Evolutionary conservation across 108 stramenopile species (phyloP).

Genomic region (Aurantiochytrium sp.): DNA sequence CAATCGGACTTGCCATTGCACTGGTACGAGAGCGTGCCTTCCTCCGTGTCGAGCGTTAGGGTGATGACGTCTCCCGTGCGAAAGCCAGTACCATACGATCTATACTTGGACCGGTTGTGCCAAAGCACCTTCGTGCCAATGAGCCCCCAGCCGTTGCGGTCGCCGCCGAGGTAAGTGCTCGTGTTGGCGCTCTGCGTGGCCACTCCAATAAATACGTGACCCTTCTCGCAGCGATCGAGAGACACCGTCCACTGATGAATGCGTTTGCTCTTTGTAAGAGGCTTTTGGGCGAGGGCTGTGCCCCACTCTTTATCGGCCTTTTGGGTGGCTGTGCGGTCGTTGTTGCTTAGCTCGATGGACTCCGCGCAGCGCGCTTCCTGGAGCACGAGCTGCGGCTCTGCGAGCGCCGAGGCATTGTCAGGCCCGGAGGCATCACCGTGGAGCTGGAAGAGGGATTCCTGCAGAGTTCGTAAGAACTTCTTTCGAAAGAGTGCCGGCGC

Average conservation of each 20-base stretch:
- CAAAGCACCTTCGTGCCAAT: conserved; percentile 45
- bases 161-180: conserved; percentile 52
- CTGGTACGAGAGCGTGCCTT: conserved; percentile 37
- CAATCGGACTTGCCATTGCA: conserved; percentile 44
- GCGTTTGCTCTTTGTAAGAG: background rate
- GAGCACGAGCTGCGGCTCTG: background rate
- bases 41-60: conserved; percentile 45
- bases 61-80: conserved; percentile 40
- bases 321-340: conserved; percentile 1
- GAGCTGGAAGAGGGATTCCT: background rate
- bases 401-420: background rate
- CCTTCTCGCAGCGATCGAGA: conserved; percentile 37
- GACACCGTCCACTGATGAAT: background rate
- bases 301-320: conserved; percentile 20
- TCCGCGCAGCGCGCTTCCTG: conserved; percentile 25
- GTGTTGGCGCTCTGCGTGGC: conserved; percentile 42
- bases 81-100: conserved; percentile 44
- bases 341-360: background rate
- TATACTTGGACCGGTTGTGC: conserved; percentile 40
- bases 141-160: conserved; percentile 50
- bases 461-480: background rate
- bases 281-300: background rate
- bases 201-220: conserved; percentile 56
- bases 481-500: background rate
- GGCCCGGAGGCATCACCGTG: background rate